Percentiles rank a stretch among this genome's conserved stretches.
Evolutionary conservation across 2,329 filamentous ascomycete genomes (phyloP).

Genomic region (Pseudogymnoascus pannorum): DNA sequence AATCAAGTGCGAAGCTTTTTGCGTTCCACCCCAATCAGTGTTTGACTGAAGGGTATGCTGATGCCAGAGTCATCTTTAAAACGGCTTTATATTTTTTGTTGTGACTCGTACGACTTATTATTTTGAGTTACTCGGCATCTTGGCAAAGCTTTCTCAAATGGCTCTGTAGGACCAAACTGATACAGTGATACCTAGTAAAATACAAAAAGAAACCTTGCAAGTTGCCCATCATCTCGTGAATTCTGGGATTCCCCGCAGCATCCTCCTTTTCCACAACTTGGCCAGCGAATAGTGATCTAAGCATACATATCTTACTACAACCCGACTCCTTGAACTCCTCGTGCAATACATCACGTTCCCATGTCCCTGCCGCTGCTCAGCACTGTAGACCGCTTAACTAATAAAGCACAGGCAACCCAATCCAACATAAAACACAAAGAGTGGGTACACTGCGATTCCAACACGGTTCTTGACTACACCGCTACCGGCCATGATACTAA

Average conservation of each 20-base stretch:
- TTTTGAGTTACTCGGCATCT: neutral
- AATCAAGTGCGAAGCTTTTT: neutral
- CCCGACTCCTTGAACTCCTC: constrained; percentile 7
- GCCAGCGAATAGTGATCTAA: neutral
- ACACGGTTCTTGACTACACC: constrained; percentile 94
- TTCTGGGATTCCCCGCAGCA: neutral
- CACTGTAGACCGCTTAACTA: constrained; percentile 50
- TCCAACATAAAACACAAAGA: constrained; percentile 91
- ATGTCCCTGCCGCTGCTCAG: neutral
- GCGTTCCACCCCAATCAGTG: neutral
- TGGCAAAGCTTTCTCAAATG: neutral
- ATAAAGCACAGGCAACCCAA: constrained; percentile 96
- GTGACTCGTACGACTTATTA: neutral
- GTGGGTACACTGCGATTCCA: constrained; percentile 84
- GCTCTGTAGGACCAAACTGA: neutral
- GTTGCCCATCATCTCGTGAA: neutral
- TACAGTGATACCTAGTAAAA: neutral
- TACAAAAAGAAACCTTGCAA: neutral
- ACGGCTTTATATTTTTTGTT: neutral
- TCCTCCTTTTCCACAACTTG: neutral
- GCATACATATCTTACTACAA: constrained; percentile 2
- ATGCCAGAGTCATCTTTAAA: neutral
- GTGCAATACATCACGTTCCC: constrained; percentile 2
- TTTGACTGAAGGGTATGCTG: neutral
- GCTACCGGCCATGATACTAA: constrained; percentile 91